Percentiles rank a stretch among this genome's conserved stretches.
Conservation (phyloP, 2,329 filamentous ascomycete species). For the Phyllosticta citriasiana region DNA sequence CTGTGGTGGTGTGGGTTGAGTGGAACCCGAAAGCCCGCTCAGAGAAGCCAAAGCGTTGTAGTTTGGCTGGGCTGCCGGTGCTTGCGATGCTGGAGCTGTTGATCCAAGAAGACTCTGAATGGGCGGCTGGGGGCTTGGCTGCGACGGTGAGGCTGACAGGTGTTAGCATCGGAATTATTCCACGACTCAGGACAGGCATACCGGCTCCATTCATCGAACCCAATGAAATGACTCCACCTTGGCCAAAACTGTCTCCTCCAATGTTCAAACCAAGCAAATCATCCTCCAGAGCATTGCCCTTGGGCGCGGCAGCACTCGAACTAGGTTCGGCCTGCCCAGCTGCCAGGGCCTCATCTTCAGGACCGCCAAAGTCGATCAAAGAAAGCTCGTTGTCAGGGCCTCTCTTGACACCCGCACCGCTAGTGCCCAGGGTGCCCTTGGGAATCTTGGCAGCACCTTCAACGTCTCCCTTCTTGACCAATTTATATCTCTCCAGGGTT, state of each 20-base stretch:
- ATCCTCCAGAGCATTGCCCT: constrained; percentile 66
- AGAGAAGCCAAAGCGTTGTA: constrained; percentile 49
- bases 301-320: constrained; percentile 34
- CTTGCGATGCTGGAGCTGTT: constrained; percentile 30
- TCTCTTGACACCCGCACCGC: constrained; percentile 52
- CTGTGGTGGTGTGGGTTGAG: constrained; percentile 37
- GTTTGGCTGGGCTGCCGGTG: constrained; percentile 40
- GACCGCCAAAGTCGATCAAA: constrained; percentile 79
- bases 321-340: constrained; percentile 23
- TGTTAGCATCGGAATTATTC: constrained; percentile 1
- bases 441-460: constrained; percentile 76
- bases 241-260: constrained; percentile 53
- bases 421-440: constrained; percentile 64
- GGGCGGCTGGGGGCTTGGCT: constrained; percentile 39
- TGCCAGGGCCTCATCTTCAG: constrained; percentile 44
- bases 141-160: constrained; percentile 16
- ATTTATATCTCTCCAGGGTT: constrained; percentile 88
- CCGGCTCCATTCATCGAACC: constrained; percentile 44
- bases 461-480: constrained; percentile 90
- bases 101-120: constrained; percentile 47
- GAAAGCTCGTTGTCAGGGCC: constrained; percentile 72
- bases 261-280: constrained; percentile 85
- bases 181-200: neutral
- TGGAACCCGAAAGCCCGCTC: constrained; percentile 27
- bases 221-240: constrained; percentile 73